These are phyloP conservation scores for Aspergillus sp. DNA, from an alignment of 2,329 filamentous ascomycete genomes.

Conservation along the genomic window DNA sequence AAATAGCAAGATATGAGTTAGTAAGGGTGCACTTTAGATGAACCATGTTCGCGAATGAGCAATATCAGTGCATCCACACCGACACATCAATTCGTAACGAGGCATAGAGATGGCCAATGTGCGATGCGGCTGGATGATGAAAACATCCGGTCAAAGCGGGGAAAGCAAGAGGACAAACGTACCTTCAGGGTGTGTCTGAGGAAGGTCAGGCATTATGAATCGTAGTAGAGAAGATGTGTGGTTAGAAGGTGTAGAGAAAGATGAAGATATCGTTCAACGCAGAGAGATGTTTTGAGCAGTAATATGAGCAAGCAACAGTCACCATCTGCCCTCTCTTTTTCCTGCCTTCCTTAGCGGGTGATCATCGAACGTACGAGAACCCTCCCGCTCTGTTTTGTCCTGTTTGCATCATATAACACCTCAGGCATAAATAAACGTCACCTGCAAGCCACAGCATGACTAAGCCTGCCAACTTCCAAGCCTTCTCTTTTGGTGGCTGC, in stretches of 20 bases:
- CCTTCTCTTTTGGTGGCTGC: background rate
- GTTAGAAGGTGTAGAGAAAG: background rate
- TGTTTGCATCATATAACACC: constrained; percentile 23
- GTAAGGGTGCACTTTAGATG: background rate
- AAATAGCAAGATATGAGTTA: constrained; percentile 10
- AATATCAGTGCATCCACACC: background rate
- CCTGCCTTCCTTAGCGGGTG: constrained; percentile 15
- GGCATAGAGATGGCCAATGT: background rate
- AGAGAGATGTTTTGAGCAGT: background rate
- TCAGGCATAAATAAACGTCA: constrained; percentile 15
- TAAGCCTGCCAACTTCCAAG: constrained; percentile 2
- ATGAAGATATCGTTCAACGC: constrained; percentile 2
- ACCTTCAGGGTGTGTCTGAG: constrained; percentile 43
- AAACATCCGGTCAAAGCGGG: constrained; percentile 19
- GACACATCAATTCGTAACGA: background rate
- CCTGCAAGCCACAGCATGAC: constrained; percentile 1
- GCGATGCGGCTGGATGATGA: constrained; percentile 4
- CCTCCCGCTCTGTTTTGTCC: constrained; percentile 25
- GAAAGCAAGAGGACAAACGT: constrained; percentile 24
- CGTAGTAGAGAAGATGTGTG: background rate
- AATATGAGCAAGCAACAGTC: constrained; percentile 6
- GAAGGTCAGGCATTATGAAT: constrained; percentile 20
- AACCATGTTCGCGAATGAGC: background rate
- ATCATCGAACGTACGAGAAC: constrained; percentile 8
- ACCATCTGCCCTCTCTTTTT: background rate